phyloP scores from a whole-genome alignment of 75 land plant species.

The Adiantum capillusveneris region DNA sequence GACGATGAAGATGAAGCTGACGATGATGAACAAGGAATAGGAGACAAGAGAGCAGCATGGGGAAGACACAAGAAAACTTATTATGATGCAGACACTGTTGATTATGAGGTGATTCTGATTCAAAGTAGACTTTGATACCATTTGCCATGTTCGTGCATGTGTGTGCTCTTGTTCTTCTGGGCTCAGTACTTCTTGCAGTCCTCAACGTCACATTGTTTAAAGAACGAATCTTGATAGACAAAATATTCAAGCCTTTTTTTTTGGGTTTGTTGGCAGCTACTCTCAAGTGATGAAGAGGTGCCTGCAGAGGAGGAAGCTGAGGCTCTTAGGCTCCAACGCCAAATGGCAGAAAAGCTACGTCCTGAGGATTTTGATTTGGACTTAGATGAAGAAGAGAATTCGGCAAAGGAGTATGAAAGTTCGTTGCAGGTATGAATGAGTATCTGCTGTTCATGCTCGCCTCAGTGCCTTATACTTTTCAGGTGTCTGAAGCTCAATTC shows the following conservation, averaged over 20 bases:
- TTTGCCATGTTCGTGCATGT: no score
- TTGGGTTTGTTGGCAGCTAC: conserved; percentile 47
- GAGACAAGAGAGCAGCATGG: conserved; percentile 50
- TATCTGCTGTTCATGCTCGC: neutral
- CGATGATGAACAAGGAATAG: conserved; percentile 43
- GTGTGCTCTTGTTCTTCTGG: no score
- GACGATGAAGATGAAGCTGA: conserved; percentile 62
- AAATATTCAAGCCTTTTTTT: no score
- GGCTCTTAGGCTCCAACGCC: conserved; percentile 48
- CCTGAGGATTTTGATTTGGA: conserved; percentile 64
- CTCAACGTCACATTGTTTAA: no score
- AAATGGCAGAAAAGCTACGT: conserved; percentile 46
- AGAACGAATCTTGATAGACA: no score
- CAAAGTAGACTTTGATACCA: no score
- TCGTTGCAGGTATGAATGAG: conserved; percentile 48
- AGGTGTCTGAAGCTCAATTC: neutral
- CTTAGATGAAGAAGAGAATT: conserved; percentile 43
- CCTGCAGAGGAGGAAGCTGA: conserved; percentile 66
- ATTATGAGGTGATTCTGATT: conserved; percentile 80
- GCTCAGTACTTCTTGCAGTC: no score
- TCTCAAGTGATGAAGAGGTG: conserved; percentile 80
- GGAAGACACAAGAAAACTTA: conserved; percentile 53
- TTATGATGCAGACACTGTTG: conserved; percentile 65
- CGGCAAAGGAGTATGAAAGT: conserved; percentile 28
- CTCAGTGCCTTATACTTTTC: neutral